Conservation (phyloP, 176 grass and related monocot genomes). For the Themeda triandra region DNA sequence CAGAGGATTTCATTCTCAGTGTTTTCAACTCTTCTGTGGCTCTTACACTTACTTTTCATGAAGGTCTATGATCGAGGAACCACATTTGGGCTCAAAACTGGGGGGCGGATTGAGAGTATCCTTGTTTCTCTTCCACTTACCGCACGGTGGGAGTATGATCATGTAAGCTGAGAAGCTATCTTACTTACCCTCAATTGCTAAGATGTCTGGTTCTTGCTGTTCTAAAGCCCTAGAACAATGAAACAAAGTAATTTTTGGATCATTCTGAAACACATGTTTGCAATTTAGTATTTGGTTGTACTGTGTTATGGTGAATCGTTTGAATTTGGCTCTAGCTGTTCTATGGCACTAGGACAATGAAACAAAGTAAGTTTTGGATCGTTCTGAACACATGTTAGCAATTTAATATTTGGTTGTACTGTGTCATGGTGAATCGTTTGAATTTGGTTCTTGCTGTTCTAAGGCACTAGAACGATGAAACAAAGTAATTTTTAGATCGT, state of each 20-base stretch:
- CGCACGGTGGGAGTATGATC: constrained; percentile 89
- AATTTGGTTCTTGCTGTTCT: not conserved
- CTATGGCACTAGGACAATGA: too few species aligned
- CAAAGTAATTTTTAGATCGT: too few species aligned
- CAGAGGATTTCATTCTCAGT: not conserved
- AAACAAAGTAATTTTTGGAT: not conserved
- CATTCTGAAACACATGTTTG: not conserved
- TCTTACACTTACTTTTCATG: not conserved
- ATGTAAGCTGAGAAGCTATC: constrained; percentile 53
- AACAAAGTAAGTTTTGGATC: too few species aligned
- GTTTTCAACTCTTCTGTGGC: not conserved
- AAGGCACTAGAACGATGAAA: not conserved
- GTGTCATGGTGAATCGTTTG: too few species aligned
- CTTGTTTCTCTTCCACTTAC: constrained; percentile 90
- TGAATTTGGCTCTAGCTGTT: not conserved
- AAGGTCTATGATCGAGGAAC: constrained; percentile 97
- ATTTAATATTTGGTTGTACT: too few species aligned
- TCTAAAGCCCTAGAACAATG: not conserved
- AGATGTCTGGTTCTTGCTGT: not conserved
- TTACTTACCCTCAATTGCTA: not conserved
- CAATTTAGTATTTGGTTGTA: not conserved
- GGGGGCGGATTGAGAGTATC: constrained; percentile 94
- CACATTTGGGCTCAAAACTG: constrained; percentile 96
- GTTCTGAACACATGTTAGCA: too few species aligned
- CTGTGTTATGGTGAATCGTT: too few species aligned